Evolutionary conservation across 2,329 filamentous ascomycete species (phyloP), one percentile per base, ranked within the genome.

Genomic region (Tolypocladium cylindrosporum): DNA sequence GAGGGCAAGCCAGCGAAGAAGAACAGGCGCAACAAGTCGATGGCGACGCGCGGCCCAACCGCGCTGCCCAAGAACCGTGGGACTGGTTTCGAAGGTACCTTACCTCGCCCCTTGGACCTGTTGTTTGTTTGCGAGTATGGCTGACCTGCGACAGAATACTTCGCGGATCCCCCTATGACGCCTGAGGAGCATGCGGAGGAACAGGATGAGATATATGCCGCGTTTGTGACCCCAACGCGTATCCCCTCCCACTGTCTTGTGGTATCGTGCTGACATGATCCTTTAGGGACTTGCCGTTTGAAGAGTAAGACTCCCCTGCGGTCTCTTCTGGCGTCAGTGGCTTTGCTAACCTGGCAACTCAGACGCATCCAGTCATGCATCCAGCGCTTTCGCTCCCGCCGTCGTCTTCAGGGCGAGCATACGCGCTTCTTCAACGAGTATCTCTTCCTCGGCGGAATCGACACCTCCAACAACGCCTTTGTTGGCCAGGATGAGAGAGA

Each of bases 341-440:
- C 31, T 48, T 6, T 59, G 55, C 61, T 69, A 52, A 63, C 60
- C 56, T 60, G 21, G 27, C 0, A 16, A 0, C 14, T 4, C 54
- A 89, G 88, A 58, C 90, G 94, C 53, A 90, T 97, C 45, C 87
- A 97, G 67, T 82, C 86, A 34, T 94, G 90, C 53, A 88, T 97
- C 57, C 86, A 91, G 63, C 87, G 91, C 16, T 99, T 87, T 74
- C 85, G 88, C 61, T 79, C 83, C 41, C 88, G 86, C 53, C 88
- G 92, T 39, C 91, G 89, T 62, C 81, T 96, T 59, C 82, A 88
- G 59, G 71, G 77, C 14, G 77, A 83, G 4, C 84, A 85, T 31
- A 71, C 77, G 5, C 76, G 80, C 21, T 75, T 91, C 40, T 94
- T 99, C 72, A 80, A 83, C 66, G 89, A 89, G 62, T 96, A 94